Percentiles rank a stretch among this genome's conserved stretches.
Conservation (phyloP, 805 yeast species). For the Saturnispora besseyi region DNA sequence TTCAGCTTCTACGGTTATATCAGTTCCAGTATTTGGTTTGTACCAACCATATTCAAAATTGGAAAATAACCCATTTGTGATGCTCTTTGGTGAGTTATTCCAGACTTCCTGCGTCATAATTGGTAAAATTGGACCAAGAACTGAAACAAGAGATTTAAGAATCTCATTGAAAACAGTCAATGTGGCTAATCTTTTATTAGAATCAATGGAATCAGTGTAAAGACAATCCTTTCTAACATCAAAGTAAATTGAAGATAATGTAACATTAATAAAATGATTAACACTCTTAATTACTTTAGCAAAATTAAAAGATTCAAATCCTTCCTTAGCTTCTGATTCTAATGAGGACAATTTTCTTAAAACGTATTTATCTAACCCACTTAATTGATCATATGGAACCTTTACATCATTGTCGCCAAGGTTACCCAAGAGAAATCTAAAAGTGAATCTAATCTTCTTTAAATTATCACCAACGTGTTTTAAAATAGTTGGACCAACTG, state of each 20-base stretch:
- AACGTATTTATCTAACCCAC: slow-evolving; percentile 50
- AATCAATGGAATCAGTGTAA: slow-evolving; percentile 53
- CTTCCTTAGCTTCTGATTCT: slow-evolving; percentile 31
- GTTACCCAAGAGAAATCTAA: slow-evolving; percentile 76
- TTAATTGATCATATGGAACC: slow-evolving; percentile 33
- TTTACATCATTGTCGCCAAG: slow-evolving; percentile 28
- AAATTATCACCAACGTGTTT: slow-evolving; percentile 70
- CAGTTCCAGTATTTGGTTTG: slow-evolving; percentile 13
- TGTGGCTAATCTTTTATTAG: slow-evolving; percentile 42
- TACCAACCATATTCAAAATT: slow-evolving; percentile 44
- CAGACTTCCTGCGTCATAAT: slow-evolving; percentile 82
- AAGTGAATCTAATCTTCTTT: slow-evolving; percentile 75
- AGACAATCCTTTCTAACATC: slow-evolving; percentile 79
- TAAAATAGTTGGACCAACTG: slow-evolving; percentile 62
- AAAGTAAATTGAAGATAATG: slow-evolving; percentile 76
- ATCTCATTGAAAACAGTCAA: slow-evolving; percentile 61
- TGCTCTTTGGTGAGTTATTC: slow-evolving; percentile 40
- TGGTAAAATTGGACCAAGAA: slow-evolving; percentile 78
- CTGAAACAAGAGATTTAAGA: slow-evolving; percentile 50
- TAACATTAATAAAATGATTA: slow-evolving; percentile 63
- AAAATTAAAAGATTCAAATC: slow-evolving; percentile 55
- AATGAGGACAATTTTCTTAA: slow-evolving; percentile 46
- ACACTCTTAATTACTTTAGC: slow-evolving; percentile 59
- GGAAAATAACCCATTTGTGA: slow-evolving; percentile 26
- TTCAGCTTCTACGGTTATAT: slow-evolving; percentile 32